phyloP scores from a whole-genome alignment of 176 grass and related monocot species.

The Zea mays region Zm-B73-REFERENCE-NAM-5.0 NC_050102.1:127283501-127284000 shows the following conservation, averaged over 20 bases:
- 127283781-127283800: no score
- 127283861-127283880: no score
- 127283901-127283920: not conserved
- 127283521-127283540: not conserved
- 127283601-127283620: conserved; percentile 41
- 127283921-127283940: not conserved
- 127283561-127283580: conserved; percentile 3
- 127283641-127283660: not conserved
- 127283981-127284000: not conserved
- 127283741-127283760: not conserved
- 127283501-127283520: not conserved
- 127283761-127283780: not conserved
- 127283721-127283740: not conserved
- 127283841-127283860: no score
- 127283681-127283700: not conserved
- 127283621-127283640: not conserved
- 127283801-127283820: not conserved
- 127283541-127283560: not conserved
- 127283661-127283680: no score
- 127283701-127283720: not conserved
- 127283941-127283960: conserved; percentile 4
- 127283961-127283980: not conserved
- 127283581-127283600: conserved; percentile 22
- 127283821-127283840: no score
- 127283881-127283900: no score